Evolutionary conservation across 768 basidiomycete genomes (phyloP).

Genomic region (Mycena metata): DNA sequence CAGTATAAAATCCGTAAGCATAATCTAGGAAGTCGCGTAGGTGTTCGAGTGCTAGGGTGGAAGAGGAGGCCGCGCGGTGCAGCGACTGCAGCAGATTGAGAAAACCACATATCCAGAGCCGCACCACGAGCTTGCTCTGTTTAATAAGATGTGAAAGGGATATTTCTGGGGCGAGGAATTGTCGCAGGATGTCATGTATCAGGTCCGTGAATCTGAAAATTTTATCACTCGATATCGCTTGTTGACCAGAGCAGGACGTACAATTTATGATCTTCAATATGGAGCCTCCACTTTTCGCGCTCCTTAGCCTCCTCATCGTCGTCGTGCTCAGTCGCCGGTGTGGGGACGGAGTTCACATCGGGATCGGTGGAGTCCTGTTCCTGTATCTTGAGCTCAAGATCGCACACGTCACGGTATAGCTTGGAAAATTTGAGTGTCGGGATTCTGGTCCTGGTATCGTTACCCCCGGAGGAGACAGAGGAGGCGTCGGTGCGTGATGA

Average conservation of each 20-base stretch:
- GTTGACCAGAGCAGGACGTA: constrained; percentile 54
- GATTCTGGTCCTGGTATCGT: constrained; percentile 72
- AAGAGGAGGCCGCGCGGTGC: constrained; percentile 83
- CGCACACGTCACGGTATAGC: constrained; percentile 86
- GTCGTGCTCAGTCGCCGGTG: constrained; percentile 60
- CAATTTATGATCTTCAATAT: constrained; percentile 88
- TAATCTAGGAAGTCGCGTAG: constrained; percentile 96
- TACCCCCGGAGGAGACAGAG: constrained; percentile 70
- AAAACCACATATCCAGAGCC: constrained; percentile 93
- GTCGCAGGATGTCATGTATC: constrained; percentile 88
- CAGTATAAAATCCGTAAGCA: constrained; percentile 94
- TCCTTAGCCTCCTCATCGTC: constrained; percentile 83
- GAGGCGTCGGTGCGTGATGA: constrained; percentile 85
- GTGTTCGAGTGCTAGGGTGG: constrained; percentile 84
- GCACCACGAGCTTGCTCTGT: constrained; percentile 95
- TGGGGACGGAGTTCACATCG: constrained; percentile 51
- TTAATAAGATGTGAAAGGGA: constrained; percentile 90
- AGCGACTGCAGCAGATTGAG: constrained; percentile 92
- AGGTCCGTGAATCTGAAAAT: constrained; percentile 83
- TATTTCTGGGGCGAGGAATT: constrained; percentile 87
- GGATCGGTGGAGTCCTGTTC: constrained; percentile 71
- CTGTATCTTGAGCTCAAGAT: constrained; percentile 82
- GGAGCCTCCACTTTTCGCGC: constrained; percentile 81
- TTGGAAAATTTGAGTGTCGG: constrained; percentile 88
- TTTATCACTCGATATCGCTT: constrained; percentile 31